phyloP scores from a whole-genome alignment of 768 basidiomycete genomes.

The Rhodotorula graminis region DNA sequence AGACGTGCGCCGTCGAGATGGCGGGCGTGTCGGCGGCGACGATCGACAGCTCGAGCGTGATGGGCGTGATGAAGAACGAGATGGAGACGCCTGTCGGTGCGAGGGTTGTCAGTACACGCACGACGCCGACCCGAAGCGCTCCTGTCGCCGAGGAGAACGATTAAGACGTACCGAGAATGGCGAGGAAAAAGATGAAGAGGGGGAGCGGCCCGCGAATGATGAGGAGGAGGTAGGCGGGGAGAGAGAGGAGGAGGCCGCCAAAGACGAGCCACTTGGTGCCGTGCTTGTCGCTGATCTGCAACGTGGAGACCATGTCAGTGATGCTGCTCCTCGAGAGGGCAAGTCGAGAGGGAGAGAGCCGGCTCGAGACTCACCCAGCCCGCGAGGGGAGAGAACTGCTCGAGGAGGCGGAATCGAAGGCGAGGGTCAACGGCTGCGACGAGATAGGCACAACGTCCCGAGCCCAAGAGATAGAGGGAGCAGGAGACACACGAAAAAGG shows the following conservation, averaged over 20 bases:
- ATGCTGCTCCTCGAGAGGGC: background rate
- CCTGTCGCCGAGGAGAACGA: background rate
- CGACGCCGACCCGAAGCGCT: no score
- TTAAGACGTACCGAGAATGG: slow-evolving; percentile 3
- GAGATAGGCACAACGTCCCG: rapidly evolving
- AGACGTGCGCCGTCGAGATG: slow-evolving; percentile 17
- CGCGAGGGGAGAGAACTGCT: background rate
- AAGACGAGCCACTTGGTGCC: slow-evolving; percentile 30
- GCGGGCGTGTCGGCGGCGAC: background rate
- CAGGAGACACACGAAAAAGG: slow-evolving; percentile 15
- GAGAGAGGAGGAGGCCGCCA: slow-evolving; percentile 11
- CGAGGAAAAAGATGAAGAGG: slow-evolving; percentile 35
- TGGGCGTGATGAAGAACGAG: slow-evolving; percentile 13
- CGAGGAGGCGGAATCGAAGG: no score
- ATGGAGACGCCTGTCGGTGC: background rate
- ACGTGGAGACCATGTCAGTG: background rate
- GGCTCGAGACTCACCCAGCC: slow-evolving; percentile 1
- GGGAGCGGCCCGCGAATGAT: slow-evolving; percentile 34
- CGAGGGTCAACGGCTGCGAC: background rate
- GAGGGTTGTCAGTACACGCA: background rate
- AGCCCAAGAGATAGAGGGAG: no score
- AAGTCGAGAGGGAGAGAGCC: no score
- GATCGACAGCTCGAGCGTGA: slow-evolving; percentile 11
- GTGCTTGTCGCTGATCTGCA: slow-evolving; percentile 15
- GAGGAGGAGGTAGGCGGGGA: slow-evolving; percentile 21